Percentiles rank a stretch among this genome's conserved stretches.
phyloP scores from a whole-genome alignment of 2,329 filamentous ascomycete genomes.

The Chaetomiaceae sp. region DNA sequence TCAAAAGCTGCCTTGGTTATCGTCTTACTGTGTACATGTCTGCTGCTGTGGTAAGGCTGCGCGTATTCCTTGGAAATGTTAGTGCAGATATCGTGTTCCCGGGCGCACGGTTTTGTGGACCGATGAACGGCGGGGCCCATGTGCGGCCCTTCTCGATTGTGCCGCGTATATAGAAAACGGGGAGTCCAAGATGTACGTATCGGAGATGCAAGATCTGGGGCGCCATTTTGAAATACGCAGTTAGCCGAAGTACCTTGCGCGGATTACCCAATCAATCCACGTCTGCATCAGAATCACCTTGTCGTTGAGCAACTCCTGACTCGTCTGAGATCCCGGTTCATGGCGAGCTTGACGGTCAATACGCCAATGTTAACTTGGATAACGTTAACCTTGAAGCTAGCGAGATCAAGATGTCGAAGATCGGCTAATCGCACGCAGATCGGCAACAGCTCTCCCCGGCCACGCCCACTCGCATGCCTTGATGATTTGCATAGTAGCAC shows the following conservation, averaged over 20 bases:
- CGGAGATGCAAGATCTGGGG: no score
- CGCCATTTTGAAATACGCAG: no score
- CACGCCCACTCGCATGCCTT: no score
- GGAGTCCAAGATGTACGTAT: no score
- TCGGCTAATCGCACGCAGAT: no score
- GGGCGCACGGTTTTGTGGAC: not conserved
- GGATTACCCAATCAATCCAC: not conserved
- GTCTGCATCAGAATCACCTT: not conserved
- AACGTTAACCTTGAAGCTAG: no score
- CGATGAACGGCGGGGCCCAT: not conserved
- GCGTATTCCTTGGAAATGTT: not conserved
- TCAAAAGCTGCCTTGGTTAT: not conserved
- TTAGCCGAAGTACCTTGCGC: no score
- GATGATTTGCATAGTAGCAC: no score
- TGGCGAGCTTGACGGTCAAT: no score
- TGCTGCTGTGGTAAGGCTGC: not conserved
- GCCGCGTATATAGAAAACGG: no score
- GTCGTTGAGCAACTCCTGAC: not conserved
- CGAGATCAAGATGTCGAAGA: no score
- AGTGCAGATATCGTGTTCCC: constrained; percentile 1
- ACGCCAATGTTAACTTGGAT: not conserved
- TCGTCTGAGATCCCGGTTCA: not conserved
- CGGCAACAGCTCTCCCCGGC: not conserved
- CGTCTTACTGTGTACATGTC: no score
- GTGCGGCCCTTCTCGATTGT: not conserved